phyloP scores from a whole-genome alignment of 768 basidiomycete species.

The Termitomyces sp. region DNA sequence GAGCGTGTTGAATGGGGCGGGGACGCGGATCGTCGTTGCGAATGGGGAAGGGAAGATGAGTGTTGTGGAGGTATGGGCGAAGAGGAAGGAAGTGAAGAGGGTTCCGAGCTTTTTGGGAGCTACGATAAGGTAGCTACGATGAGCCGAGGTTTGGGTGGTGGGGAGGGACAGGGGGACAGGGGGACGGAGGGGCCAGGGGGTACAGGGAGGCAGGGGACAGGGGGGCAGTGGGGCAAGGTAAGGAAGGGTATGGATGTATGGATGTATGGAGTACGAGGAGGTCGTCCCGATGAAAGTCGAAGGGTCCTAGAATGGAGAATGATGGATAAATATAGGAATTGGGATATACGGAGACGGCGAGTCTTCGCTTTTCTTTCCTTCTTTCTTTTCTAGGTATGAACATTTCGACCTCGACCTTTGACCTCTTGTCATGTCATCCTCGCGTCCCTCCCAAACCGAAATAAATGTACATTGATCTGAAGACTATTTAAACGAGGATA shows the following conservation, averaged over 20 bases:
- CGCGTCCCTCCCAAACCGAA: neutral
- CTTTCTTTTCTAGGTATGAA: neutral
- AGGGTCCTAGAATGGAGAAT: no score
- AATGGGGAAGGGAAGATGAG: conserved; percentile 3
- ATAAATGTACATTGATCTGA: neutral
- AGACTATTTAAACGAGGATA: no score
- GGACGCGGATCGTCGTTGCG: conserved; percentile 48
- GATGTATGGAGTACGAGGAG: neutral
- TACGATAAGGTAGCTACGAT: conserved; percentile 11
- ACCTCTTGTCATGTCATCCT: neutral
- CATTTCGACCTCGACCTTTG: neutral
- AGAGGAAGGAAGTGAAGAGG: conserved; percentile 31
- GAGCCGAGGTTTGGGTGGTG: no score
- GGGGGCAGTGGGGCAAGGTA: neutral
- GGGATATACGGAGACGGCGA: neutral
- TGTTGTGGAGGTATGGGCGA: conserved; percentile 41
- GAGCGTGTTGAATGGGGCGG: conserved; percentile 51
- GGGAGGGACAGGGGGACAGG: neutral
- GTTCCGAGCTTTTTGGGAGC: conserved; percentile 26
- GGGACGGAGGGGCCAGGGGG: neutral
- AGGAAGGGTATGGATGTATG: neutral
- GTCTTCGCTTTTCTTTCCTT: neutral
- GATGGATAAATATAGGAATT: neutral
- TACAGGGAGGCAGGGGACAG: no score
- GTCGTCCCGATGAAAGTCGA: neutral